Base-by-base conservation (phyloP, 2,329 filamentous ascomycete genomes). In the Xylariaceae sp. region DNA sequence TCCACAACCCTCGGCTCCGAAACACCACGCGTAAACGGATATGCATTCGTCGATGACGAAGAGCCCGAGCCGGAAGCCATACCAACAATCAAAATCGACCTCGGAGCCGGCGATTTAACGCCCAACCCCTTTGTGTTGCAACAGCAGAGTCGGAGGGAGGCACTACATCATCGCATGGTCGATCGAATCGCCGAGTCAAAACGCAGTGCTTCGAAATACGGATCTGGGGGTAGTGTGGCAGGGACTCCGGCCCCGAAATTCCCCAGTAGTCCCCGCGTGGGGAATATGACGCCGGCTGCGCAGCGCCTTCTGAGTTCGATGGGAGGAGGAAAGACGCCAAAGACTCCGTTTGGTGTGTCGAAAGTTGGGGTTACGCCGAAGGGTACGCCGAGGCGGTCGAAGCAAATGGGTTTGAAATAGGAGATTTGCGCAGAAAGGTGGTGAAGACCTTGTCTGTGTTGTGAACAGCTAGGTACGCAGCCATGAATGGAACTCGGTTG, bases 11-110 rank as follows among this genome's bases (percentile, higher is more conserved):
- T n/a, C 10, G 54, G 86, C 14, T 80, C 79, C 52, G 91, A 95
- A 69, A 97, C 93, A 0, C 94, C 93, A 0, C 81, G 90, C 2
- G 89, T 97, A 0, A 96, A 95, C 57, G 94, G 94, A 1, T 99
- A 97, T 68, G 83, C 90, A 0, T 97, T 96, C 70, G 92, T 99
- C 34, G 91, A 96, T 60, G 90, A 95, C 51, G 88, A 88, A 45
- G 78, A 81, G 39, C 80, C 82, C 0, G 78, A 78, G 14, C 63
- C 76, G 47, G 63, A 38, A 13, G 3, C 34, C 16, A 5, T 16
- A 38, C 16, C 69, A 7, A 55, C 66, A 42, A 71, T 75, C n/a
- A 57, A 73, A 56, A 77, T 87, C 63, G 72, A 85, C 48, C 73
- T 88, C 7, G 80, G 83, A 1, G 74, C 79, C 10, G 78, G 80